Base-by-base conservation (phyloP, 257 asterid genomes). In the Solanum clarkiae region DNA sequence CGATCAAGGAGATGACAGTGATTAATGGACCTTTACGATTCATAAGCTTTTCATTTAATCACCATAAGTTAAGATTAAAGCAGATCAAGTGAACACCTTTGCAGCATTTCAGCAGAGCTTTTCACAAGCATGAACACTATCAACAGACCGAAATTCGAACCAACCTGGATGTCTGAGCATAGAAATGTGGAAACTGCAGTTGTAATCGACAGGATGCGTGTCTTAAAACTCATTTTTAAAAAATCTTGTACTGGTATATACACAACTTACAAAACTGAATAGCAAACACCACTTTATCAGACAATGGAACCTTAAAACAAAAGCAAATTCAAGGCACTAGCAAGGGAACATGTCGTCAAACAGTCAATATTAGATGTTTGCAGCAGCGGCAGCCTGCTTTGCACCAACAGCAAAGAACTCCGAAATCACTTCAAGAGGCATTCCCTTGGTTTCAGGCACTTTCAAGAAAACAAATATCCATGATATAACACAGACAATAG, bases 401-500 rank as follows among this genome's bases (percentile, higher is more conserved):
- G 97, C 92, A 40, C 97, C 96, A 59, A 92, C 86, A 9, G 95
- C 84, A 82, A 93, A 93, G 87, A 93, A 92, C 85, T 93, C 92
- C 0, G 89, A 89, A 9, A 93, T 93, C 75, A 93, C 97, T 86
- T 93, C 97, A 84, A 93, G 93, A 8, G 97, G 97, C 96, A 93
- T 93, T 57, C 97, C 94, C 88, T 92, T 93, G 4, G 97, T 93
- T 89, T 93, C 97, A 3, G 96, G 96, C 68, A 93, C 96, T 87
- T 93, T 93, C 56, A 89, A 82, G 91, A 86, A 92, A 14, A 90
- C 94, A 55, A 93, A 93, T 29, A 84, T 62, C 93, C 92, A 92
- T 10, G 96, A 88, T n/a, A 91, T 54, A 42, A 88, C 79, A 59
- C 95, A 88, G 59, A 88, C 88, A 29, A 90, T 29, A 8, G 94